Conservation (phyloP, 352 stramenopile genomes). For the Globisporangium apiculatum region DNA sequence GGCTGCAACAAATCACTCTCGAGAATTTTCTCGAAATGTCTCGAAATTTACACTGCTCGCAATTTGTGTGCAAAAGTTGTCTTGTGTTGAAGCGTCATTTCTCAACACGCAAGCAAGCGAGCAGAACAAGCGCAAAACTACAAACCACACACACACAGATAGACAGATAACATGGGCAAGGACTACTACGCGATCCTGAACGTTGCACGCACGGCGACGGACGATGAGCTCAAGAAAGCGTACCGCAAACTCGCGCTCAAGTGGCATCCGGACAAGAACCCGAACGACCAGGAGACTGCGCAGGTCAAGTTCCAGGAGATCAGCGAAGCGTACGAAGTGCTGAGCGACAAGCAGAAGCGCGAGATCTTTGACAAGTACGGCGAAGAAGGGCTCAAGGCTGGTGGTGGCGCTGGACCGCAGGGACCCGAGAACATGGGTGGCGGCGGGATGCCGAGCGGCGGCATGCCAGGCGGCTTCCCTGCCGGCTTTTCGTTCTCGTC, state of each 20-base stretch:
- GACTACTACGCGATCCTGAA: slow-evolving; percentile 83
- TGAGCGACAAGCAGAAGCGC: slow-evolving; percentile 91
- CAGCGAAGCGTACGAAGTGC: slow-evolving; percentile 89
- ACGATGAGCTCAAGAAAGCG: slow-evolving; percentile 80
- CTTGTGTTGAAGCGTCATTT: slow-evolving; percentile 8
- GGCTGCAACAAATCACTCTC: slow-evolving; percentile 4
- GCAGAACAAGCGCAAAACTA: background rate
- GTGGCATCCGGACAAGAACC: slow-evolving; percentile 92
- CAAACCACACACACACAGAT: slow-evolving; percentile 2
- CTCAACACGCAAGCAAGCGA: slow-evolving; percentile 3
- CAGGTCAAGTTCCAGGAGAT: slow-evolving; percentile 93
- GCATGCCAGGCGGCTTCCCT: slow-evolving; percentile 15
- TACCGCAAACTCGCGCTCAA: slow-evolving; percentile 90
- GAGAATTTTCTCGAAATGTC: slow-evolving; percentile 28
- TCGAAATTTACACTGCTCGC: slow-evolving; percentile 10
- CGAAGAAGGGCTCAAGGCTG: slow-evolving; percentile 84
- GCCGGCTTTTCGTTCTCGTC: slow-evolving; percentile 31
- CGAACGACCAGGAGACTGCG: slow-evolving; percentile 72
- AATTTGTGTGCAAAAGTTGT: background rate
- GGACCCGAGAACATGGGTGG: slow-evolving; percentile 11
- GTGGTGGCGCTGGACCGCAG: slow-evolving; percentile 12
- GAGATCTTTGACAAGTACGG: slow-evolving; percentile 92
- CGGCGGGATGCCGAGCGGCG: slow-evolving; percentile 8
- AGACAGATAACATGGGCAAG: slow-evolving; percentile 46
- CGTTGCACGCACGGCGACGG: slow-evolving; percentile 52